Percentiles rank a stretch among this genome's conserved stretches.
Evolutionary conservation across 2,329 filamentous ascomycete genomes (phyloP).

Genomic region (Aspergillus ochraceoroseus): DNA sequence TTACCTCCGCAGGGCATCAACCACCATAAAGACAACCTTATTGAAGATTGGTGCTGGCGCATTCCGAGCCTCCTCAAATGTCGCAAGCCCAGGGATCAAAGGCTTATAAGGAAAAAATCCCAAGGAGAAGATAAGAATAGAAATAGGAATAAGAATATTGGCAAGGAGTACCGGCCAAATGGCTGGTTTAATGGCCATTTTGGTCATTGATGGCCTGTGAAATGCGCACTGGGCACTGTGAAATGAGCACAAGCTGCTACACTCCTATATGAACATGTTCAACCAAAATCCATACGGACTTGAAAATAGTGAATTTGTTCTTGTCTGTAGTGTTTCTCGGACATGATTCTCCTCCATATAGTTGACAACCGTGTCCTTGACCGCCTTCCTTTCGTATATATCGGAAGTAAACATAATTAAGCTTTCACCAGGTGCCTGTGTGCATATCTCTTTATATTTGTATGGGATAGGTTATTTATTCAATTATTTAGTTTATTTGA

Average conservation of each 20-base stretch:
- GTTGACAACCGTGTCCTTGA: no score
- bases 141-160: conserved; percentile 71
- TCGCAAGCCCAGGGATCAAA: conserved; percentile 76
- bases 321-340: not conserved
- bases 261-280: not conserved
- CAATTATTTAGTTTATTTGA: no score
- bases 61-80: conserved; percentile 52
- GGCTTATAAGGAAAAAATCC: conserved; percentile 99
- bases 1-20: conserved; percentile 87
- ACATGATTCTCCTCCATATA: no score
- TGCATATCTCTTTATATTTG: no score
- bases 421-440: no score
- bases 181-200: conserved; percentile 24
- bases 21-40: conserved; percentile 92
- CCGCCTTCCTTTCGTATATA: no score
- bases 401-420: no score
- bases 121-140: conserved; percentile 71
- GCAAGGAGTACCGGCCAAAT: conserved; percentile 54
- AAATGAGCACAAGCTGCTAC: not conserved
- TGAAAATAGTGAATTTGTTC: not conserved
- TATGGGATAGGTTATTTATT: no score
- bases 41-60: conserved; percentile 70
- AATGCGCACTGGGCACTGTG: not conserved
- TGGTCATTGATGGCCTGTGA: conserved; percentile 6
- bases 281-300: not conserved